A percentile compares a stretch with the other conserved stretches of the same genome.
Evolutionary conservation across 1,284 basidiomycete genomes (phyloP).

Genomic region (Cryptococcus jaspeensis): DNA sequence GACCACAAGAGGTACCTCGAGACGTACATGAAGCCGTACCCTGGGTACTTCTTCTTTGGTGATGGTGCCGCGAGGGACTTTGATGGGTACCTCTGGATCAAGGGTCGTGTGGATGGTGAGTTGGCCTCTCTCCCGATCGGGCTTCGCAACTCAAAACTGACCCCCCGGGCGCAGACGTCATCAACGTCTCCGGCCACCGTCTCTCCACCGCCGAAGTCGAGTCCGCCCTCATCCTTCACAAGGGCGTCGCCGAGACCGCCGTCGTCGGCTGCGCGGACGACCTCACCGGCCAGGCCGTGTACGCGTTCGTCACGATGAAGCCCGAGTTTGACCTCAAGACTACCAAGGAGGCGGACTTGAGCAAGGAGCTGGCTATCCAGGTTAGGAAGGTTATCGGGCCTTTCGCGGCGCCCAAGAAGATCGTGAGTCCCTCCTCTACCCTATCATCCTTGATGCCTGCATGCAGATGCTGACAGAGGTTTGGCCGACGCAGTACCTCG

Average conservation of each 20-base stretch:
- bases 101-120: slow-evolving; percentile 91
- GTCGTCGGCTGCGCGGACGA: slow-evolving; percentile 88
- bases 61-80: slow-evolving; percentile 93
- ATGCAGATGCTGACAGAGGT: neutral
- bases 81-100: slow-evolving; percentile 98
- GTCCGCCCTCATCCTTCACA: slow-evolving; percentile 88
- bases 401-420: slow-evolving; percentile 91
- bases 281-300: slow-evolving; percentile 72
- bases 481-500: slow-evolving; percentile 58
- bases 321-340: slow-evolving; percentile 74
- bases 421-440: slow-evolving; percentile 46
- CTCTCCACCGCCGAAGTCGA: slow-evolving; percentile 97
- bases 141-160: neutral
- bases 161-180: slow-evolving; percentile 34
- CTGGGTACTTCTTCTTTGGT: slow-evolving; percentile 80
- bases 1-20: slow-evolving; percentile 92
- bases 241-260: slow-evolving; percentile 93
- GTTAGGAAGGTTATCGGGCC: slow-evolving; percentile 95
- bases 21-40: slow-evolving; percentile 76
- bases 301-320: slow-evolving; percentile 69
- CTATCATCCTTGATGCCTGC: no score
- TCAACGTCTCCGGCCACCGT: slow-evolving; percentile 86
- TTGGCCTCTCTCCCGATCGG: slow-evolving; percentile 15
- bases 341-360: slow-evolving; percentile 66
- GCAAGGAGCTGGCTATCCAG: slow-evolving; percentile 88